Percentiles rank a stretch among this genome's conserved stretches.
phyloP scores from a whole-genome alignment of 768 basidiomycete species.

The Lentinus brumalis region DNA sequence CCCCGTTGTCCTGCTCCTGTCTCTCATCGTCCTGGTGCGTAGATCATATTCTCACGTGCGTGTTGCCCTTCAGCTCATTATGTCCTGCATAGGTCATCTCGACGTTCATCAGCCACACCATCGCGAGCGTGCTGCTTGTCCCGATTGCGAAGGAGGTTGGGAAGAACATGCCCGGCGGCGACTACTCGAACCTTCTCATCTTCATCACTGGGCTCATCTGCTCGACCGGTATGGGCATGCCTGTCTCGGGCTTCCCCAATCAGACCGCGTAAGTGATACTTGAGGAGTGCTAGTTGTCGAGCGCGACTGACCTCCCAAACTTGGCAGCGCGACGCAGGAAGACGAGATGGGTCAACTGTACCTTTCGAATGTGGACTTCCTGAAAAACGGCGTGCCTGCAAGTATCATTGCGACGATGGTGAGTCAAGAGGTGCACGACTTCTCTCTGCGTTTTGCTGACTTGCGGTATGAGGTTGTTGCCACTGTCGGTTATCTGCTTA shows the following conservation, averaged over 20 bases:
- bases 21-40: constrained; percentile 32
- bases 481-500: constrained; percentile 82
- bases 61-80: not conserved
- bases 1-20: constrained; percentile 67
- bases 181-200: constrained; percentile 81
- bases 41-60: not conserved
- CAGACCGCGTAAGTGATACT: constrained; percentile 82
- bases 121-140: constrained; percentile 94
- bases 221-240: constrained; percentile 97
- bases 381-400: constrained; percentile 94
- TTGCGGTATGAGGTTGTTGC: constrained; percentile 63
- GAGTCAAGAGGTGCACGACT: constrained; percentile 25
- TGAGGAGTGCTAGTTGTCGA: no score
- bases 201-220: constrained; percentile 93
- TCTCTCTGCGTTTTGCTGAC: constrained; percentile 1
- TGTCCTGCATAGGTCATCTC: constrained; percentile 63
- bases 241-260: constrained; percentile 98
- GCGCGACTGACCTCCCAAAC: not conserved
- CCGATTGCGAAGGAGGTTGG: constrained; percentile 95
- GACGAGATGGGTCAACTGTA: constrained; percentile 93
- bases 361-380: constrained; percentile 81
- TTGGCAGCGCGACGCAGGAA: constrained; percentile 80
- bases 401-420: constrained; percentile 87
- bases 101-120: constrained; percentile 97
- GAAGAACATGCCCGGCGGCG: constrained; percentile 57